Base-by-base conservation (phyloP, 1,139 yeast species). In the Candida neerlandica region DNA sequence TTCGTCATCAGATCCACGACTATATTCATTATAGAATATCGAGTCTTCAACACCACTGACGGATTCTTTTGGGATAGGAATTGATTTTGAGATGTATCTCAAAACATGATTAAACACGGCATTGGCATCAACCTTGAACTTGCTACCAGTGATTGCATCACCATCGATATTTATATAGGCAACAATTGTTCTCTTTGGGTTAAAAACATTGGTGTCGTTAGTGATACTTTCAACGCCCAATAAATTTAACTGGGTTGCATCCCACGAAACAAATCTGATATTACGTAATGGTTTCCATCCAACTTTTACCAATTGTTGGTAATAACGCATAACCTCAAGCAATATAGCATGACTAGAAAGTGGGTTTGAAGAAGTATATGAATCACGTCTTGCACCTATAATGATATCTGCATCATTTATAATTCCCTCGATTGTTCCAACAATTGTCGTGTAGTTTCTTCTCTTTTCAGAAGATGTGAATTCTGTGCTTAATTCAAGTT, bases 281-380 rank as follows among this genome's bases (percentile, higher is more conserved):
- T 66, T 71, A 43, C 81, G 62, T 42, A 75, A 60, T 1, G 81
- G 81, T 55, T 67, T 70, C 81, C 81, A 76, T 1, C 81, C 81
- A 41, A 65, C 48, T 19, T 60, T 55, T 3, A 61, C 58, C 47
- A 76, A 62, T 46, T 65, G 59, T 26, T 69, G 67, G 51, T 68
- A 71, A 46, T 72, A 70, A 39, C 76, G 60, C 71, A 74, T 69
- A 3, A 74, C 67, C 52, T 76, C 80, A 37, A 76, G 61, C 48
- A 76, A 49, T 10, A 76, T 58, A 0, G 74, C 80, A 51, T 75
- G 80, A 7, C 71, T 70, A 50, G 78, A 71, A 44, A 70, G 60
- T 0, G 78, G 78, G 52, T 71, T 70, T 0, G 71, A 56, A 0
- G 70, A 59, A 0, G 77, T 70, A 41, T 71, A 64, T 2, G 76